Evolutionary conservation across 805 yeast species (phyloP).

Genomic region (Saturnispora zaruensis): DNA sequence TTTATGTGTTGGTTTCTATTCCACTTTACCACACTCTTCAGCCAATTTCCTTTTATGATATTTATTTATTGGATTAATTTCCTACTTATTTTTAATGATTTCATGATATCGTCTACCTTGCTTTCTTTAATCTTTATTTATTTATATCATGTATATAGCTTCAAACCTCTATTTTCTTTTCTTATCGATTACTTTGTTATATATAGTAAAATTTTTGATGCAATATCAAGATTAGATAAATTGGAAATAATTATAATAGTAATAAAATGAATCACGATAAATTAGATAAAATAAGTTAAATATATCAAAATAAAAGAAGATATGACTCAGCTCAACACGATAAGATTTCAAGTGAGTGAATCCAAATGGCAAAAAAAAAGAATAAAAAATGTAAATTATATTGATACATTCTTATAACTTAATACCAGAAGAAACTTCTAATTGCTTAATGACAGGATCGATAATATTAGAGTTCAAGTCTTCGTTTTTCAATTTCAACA

Average conservation of each 20-base stretch:
- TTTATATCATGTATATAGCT: not conserved
- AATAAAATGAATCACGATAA: not conserved
- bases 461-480: constrained; percentile 61
- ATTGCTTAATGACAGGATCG: constrained; percentile 52
- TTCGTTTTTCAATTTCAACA: constrained; percentile 51
- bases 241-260: not conserved
- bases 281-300: not conserved
- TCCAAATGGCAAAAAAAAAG: constrained; percentile 6
- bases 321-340: not conserved
- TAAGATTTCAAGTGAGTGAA: not conserved
- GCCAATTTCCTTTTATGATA: not conserved
- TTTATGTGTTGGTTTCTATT: not conserved
- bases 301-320: not conserved
- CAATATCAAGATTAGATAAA: not conserved
- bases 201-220: not conserved
- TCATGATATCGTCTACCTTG: not conserved
- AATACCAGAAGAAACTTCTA: constrained; percentile 68
- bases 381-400: constrained; percentile 3
- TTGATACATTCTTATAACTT: no score
- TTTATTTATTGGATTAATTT: not conserved
- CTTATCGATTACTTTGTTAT: no score
- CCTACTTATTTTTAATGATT: not conserved
- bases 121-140: not conserved
- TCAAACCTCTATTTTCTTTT: not conserved
- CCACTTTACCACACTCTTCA: not conserved